phyloP scores from a whole-genome alignment of 371 early-diverging fungal species.

The Capniomyces stellatus region DNA sequence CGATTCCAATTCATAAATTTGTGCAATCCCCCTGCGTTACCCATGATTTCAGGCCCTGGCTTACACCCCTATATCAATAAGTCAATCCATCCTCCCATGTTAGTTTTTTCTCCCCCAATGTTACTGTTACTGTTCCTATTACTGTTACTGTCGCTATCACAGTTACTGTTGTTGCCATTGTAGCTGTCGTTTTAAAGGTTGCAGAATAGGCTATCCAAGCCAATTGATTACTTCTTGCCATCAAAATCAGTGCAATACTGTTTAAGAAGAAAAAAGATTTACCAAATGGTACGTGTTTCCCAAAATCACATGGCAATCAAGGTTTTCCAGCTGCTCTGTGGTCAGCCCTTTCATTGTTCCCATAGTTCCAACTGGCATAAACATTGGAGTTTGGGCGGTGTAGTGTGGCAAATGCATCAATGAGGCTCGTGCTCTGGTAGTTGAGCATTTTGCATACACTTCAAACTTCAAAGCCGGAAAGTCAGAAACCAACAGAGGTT shows the following conservation, averaged over 20 bases:
- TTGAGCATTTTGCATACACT: slow-evolving; percentile 62
- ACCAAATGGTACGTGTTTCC: slow-evolving; percentile 86
- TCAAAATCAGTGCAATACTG: no score
- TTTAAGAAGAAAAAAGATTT: not conserved
- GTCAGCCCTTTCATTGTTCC: slow-evolving; percentile 84
- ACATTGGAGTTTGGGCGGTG: slow-evolving; percentile 74
- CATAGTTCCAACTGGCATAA: slow-evolving; percentile 98
- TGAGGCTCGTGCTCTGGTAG: slow-evolving; percentile 76
- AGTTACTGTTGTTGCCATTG: no score
- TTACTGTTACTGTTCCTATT: no score
- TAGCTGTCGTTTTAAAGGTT: no score
- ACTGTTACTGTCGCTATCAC: no score
- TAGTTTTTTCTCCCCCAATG: no score
- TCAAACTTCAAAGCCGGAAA: slow-evolving; percentile 43
- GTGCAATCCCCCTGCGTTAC: slow-evolving; percentile 62
- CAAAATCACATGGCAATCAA: slow-evolving; percentile 83
- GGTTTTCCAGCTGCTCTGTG: slow-evolving; percentile 50
- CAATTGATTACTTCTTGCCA: no score
- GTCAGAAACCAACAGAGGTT: slow-evolving; percentile 16
- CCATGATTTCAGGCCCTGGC: slow-evolving; percentile 63
- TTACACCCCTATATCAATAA: no score
- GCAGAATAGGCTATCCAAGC: no score
- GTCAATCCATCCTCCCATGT: no score
- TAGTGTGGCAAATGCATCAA: slow-evolving; percentile 64
- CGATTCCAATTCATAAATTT: slow-evolving; percentile 77